phyloP scores from a whole-genome alignment of 2,329 filamentous ascomycete species.

The Westerdykella aurantiaca region DNA sequence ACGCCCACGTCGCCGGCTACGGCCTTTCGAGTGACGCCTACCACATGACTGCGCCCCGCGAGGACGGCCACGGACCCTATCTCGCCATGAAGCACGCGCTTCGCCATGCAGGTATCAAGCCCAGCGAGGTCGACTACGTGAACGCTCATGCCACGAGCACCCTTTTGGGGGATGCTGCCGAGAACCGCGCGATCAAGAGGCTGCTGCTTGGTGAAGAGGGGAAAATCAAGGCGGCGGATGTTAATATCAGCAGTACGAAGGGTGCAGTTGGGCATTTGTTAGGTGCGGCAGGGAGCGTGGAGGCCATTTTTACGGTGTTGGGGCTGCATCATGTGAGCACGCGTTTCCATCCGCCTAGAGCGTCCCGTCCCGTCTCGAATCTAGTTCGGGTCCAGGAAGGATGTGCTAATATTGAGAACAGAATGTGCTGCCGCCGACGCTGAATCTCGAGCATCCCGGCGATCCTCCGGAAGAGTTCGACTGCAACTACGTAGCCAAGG shows the following conservation, averaged over 20 bases:
- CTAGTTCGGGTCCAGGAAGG: background rate
- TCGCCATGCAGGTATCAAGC: constrained; percentile 62
- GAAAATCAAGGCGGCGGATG: constrained; percentile 52
- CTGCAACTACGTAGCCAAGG: constrained; percentile 78
- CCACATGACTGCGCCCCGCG: constrained; percentile 86
- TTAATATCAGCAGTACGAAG: constrained; percentile 91
- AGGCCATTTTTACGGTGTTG: constrained; percentile 78
- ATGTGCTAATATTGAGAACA: constrained; percentile 35
- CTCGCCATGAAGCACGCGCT: constrained; percentile 82
- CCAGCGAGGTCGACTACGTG: constrained; percentile 75
- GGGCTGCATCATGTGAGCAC: constrained; percentile 67
- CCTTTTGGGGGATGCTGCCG: constrained; percentile 75
- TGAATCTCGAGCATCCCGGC: constrained; percentile 66
- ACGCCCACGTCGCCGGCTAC: constrained; percentile 85
- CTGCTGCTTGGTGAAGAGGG: constrained; percentile 72
- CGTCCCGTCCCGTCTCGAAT: no score
- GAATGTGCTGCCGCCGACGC: constrained; percentile 76
- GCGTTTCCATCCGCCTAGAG: background rate
- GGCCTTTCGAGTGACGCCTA: constrained; percentile 85
- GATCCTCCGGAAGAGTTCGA: constrained; percentile 57
- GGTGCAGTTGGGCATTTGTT: constrained; percentile 87
- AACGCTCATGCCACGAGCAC: constrained; percentile 96
- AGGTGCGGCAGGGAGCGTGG: constrained; percentile 84
- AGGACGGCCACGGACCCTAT: constrained; percentile 74
- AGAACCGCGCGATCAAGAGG: constrained; percentile 73